Base-by-base conservation (phyloP, 2,329 filamentous ascomycete species). In the Paraphaeosphaeria minitans region DNA sequence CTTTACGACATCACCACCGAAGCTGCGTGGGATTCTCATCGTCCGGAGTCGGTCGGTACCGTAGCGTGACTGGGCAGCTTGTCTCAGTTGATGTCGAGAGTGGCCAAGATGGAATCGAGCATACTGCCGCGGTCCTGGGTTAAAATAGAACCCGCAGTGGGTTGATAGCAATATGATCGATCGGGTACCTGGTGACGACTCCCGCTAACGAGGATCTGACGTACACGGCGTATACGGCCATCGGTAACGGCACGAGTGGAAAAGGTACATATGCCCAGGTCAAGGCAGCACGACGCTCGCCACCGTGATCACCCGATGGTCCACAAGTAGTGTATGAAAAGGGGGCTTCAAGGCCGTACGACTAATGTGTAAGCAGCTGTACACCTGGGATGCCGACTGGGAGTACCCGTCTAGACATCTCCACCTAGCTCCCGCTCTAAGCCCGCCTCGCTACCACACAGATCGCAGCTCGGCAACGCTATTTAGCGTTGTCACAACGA, bases 331-430 rank as follows among this genome's bases (percentile, higher is more conserved):
- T 67, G 13, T 65, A 68, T 43, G 60, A 68, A 64, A 60, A 41
- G 59, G 65, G 1, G 59, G 51, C 16, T 78, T 71, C 67, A 60
- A 67, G 4, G 62, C 67, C 10, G 43, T 46, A 12, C 77, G 77
- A 4, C 63, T 73, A 0, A 70, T 75, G 53, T 74, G 75, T 12
- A 77, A 77, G 62, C 43, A 67, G 43, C 68, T 80, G 6, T 80
- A 75, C 60, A 75, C 71, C 60, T 81, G 72, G 71, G 75, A 80
- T 43, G 37, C 43, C 7, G 74, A 78, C 4, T 80, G 73, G 73
- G 79, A 80, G 5, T 80, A 80, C 58, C 74, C 76, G 21, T 78
- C 78, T 69, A 46, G 78, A 81, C 53, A 76, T 81, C 3, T 80
- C 81, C 65, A 78, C 79, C 0, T 65, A 73, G 46, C 60, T 76